These are phyloP conservation scores for Phytophthora tubulina DNA, from an alignment of 352 stramenopile species.

Conservation along the genomic window DNA sequence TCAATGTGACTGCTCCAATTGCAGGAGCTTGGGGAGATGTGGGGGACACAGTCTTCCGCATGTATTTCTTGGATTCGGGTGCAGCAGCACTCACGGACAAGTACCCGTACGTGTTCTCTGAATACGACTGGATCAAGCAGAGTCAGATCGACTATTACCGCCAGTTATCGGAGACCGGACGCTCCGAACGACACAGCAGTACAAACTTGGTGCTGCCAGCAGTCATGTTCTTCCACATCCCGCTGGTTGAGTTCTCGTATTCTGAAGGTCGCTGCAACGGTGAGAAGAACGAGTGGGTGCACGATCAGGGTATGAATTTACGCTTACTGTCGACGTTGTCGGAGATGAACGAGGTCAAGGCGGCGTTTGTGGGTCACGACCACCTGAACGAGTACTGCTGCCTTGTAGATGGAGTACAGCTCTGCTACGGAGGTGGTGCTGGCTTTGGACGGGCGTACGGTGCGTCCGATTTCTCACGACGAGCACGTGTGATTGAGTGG, in stretches of 20 bases:
- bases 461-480: conserved; percentile 39
- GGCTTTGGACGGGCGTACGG: conserved; percentile 60
- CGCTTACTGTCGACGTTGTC: conserved; percentile 54
- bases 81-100: conserved; percentile 35
- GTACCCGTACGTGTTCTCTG: conserved; percentile 46
- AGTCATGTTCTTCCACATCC: conserved; percentile 80
- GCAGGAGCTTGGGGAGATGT: conserved; percentile 42
- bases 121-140: conserved; percentile 67
- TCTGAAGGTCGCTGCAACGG: conserved; percentile 38
- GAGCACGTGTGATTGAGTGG: conserved; percentile 70
- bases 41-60: conserved; percentile 52
- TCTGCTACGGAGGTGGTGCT: conserved; percentile 66
- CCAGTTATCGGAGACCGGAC: conserved; percentile 37
- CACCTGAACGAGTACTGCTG: conserved; percentile 73
- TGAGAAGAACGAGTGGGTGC: conserved; percentile 53
- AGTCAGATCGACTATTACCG: conserved; percentile 62
- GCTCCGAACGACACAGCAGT: conserved; percentile 30
- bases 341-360: conserved; percentile 68
- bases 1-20: conserved; percentile 50
- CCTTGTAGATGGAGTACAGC: conserved; percentile 49
- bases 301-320: conserved; percentile 50
- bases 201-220: conserved; percentile 39
- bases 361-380: conserved; percentile 67
- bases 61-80: conserved; percentile 74
- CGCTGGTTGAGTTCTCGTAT: conserved; percentile 56